Evolutionary conservation across 2,329 filamentous ascomycete species (phyloP).

Genomic region (Alternaria triticina): DNA sequence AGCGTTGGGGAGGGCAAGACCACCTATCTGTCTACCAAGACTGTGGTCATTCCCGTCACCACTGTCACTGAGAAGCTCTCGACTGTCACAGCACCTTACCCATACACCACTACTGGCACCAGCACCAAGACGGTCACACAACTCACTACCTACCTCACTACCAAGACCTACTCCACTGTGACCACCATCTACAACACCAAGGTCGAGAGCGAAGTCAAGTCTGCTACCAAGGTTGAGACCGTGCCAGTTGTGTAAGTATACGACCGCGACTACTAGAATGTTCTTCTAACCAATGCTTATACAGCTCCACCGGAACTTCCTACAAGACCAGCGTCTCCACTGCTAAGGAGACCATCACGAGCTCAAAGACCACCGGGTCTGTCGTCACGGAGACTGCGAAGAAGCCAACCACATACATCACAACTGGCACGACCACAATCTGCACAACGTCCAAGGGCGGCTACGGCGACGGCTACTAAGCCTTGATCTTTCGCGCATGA

Average conservation of each 20-base stretch:
- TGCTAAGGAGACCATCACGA: conserved; percentile 16
- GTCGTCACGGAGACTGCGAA: conserved; percentile 25
- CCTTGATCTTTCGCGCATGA: not conserved
- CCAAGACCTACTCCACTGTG: conserved; percentile 20
- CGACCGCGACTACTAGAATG: not conserved
- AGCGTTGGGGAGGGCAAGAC: conserved; percentile 7
- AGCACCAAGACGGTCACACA: conserved; percentile 13
- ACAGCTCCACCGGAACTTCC: conserved; percentile 21
- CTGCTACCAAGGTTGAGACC: conserved; percentile 16
- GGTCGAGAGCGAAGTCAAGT: conserved; percentile 16
- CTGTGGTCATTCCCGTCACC: conserved; percentile 22
- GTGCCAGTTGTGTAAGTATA: conserved; percentile 25
- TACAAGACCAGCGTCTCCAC: conserved; percentile 24
- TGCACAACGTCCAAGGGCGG: conserved; percentile 24
- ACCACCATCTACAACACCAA: conserved; percentile 22
- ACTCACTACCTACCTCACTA: conserved; percentile 10
- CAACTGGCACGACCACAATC: conserved; percentile 23
- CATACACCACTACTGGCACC: conserved; percentile 17
- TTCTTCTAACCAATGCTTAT: conserved; percentile 2
- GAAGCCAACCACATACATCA: conserved; percentile 22
- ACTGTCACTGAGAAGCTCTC: conserved; percentile 11
- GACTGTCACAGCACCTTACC: conserved; percentile 16
- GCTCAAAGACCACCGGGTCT: conserved; percentile 11
- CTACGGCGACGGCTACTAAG: conserved; percentile 8
- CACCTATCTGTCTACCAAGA: conserved; percentile 26